Evolutionary conservation across 345 rosid species (phyloP), one percentile per base, ranked within the genome.

Genomic region (Crucihimalaya himalaica): DNA sequence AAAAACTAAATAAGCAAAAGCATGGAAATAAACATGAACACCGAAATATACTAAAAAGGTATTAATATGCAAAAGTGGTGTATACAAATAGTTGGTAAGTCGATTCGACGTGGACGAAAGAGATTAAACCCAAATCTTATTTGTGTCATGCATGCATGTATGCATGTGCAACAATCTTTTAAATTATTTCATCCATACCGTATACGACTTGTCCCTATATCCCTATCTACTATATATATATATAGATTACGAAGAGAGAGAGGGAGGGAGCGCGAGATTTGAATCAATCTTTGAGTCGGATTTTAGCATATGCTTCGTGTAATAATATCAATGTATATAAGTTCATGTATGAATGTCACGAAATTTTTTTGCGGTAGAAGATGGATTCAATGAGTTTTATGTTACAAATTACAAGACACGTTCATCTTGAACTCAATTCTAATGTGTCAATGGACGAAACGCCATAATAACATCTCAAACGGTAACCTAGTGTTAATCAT

Each of bases 111-210:
- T 75, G 79, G 79, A 68, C 67, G 63, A 37, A 60, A 66, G 55
- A 59, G 67, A 74, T 66, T 48, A 74, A 74, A 50, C 46, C 48
- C 57, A 54, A 43, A 63, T 73, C 71, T 37, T 64, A 46, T 1
- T 54, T 54, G 48, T 63, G 70, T 42, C 77, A 73, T 67, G 73
- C 74, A 75, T 75, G 74, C 79, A 75, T 52, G 73, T 59, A 74
- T 68, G 79, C 79, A 75, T 75, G 74, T 75, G 74, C 79, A 21
- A 21, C 39, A 29, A 31, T 68, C 63, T 75, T 50, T 59, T 34
- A 7, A 7, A 42, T 51, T 42, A 68, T 67, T 67, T 59, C 39
- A 68, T 42, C 68, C 67, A 67, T 50, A 39, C 67, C 61, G 53
- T 74, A 57, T 37, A 65, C 59, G 71, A 64, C 51, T 32, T 46